Base-by-base conservation (phyloP, 257 asterid species). In the Primulina tabacum region DNA sequence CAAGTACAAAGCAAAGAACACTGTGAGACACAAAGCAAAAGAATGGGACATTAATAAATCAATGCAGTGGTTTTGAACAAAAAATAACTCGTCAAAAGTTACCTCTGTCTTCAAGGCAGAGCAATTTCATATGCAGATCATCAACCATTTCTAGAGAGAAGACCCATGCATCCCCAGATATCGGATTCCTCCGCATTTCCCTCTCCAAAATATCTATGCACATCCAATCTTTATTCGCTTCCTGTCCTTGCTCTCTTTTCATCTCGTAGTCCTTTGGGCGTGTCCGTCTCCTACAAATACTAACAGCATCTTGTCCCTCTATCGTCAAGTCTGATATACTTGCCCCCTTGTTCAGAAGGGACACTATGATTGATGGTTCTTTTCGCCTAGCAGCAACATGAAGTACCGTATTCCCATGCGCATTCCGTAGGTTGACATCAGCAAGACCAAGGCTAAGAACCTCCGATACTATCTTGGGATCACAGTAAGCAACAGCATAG, bases 91-190 rank as follows among this genome's bases (percentile, higher is more conserved):
- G 52, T n/a, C n/a, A 65, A 16, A 69, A 73, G 40, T 58, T 77
- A 89, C 96, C 94, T 82, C 96, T 80, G 53, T 89, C 88, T 84
- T 89, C 96, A 60, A 89, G 75, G 84, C 77, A 76, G 67, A 81
- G 75, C 74, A 84, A 76, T 73, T 83, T 82, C 85, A 79, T 78
- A 12, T 78, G 87, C 62, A 87, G 74, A 78, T 89, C 90, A 73
- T 87, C 96, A 56, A 82, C 76, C 84, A 80, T 73, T 7, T 79
- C 81, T 32, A 64, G 77, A 24, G 87, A 83, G 62, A 78, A 74
- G 34, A 71, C 3, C 11, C 76, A 68, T 7, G 64, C 71, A 67
- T 83, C 81, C 75, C 75, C 77, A 33, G 77, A 70, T 55, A 79
- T 8, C 5, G 89, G 89, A 66, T 79, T 81, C 80, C 92, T 80